Percentiles rank a stretch among this genome's conserved stretches.
These are phyloP conservation scores for Solanum pennellii DNA, from an alignment of 257 asterid genomes.

Conservation along the genomic window DNA sequence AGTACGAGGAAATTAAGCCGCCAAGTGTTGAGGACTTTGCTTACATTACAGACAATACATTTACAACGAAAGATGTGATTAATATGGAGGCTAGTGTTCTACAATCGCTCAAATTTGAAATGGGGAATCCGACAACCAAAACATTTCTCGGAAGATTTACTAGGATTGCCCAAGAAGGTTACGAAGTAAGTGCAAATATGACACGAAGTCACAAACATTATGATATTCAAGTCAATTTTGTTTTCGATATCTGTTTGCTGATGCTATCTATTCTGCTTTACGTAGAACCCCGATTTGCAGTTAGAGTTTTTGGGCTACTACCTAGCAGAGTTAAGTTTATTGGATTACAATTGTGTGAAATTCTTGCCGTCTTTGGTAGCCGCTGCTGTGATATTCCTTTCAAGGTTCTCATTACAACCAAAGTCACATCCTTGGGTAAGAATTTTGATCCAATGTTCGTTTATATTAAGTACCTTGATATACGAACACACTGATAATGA, in stretches of 20 bases:
- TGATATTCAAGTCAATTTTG: background rate
- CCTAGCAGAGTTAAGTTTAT: conserved; percentile 68
- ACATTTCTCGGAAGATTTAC: conserved; percentile 66
- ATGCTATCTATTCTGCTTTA: background rate
- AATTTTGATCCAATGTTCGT: background rate
- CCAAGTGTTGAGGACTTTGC: conserved; percentile 60
- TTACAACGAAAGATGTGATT: conserved; percentile 45
- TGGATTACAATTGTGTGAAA: conserved; percentile 59
- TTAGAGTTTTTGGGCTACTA: conserved; percentile 70
- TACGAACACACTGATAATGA: background rate
- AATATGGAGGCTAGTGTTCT: conserved; percentile 83
- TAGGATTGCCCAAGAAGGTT: conserved; percentile 40
- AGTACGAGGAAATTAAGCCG: conserved; percentile 80
- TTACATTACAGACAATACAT: conserved; percentile 68
- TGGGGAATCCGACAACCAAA: conserved; percentile 75
- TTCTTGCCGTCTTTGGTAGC: conserved; percentile 81
- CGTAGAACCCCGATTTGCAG: conserved; percentile 33
- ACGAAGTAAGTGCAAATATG: conserved; percentile 20
- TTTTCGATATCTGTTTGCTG: background rate
- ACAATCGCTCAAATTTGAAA: conserved; percentile 55
- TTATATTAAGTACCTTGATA: background rate
- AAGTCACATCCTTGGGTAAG: conserved; percentile 64
- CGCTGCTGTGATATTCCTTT: conserved; percentile 60
- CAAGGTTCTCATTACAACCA: conserved; percentile 60
- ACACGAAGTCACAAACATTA: background rate